These are phyloP conservation scores for Ammopiptanthus mongolicus DNA, from an alignment of 306 rosid species.

Conservation along the genomic window DNA sequence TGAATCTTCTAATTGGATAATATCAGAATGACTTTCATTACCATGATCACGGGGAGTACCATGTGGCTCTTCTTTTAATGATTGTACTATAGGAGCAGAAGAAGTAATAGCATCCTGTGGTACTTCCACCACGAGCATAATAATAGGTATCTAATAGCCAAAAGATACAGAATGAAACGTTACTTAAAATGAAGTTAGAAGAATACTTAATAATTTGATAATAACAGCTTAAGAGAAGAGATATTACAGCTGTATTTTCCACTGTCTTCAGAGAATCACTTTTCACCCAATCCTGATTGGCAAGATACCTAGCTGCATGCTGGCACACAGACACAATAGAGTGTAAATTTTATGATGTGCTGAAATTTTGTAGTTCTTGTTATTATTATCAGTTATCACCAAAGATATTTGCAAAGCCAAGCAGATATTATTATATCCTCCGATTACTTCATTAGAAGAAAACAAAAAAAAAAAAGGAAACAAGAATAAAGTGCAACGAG, in stretches of 20 bases:
- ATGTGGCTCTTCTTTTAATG: slow-evolving; percentile 67
- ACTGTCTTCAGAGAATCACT: slow-evolving; percentile 84
- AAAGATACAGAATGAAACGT: slow-evolving; percentile 27
- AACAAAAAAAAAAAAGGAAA: neutral
- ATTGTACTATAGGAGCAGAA: slow-evolving; percentile 55
- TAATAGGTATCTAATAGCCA: slow-evolving; percentile 72
- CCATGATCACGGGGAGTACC: slow-evolving; percentile 40
- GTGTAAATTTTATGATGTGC: slow-evolving; percentile 16
- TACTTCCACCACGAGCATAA: slow-evolving; percentile 97
- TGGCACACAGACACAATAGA: slow-evolving; percentile 33
- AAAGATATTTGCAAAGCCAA: neutral
- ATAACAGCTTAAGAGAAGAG: slow-evolving; percentile 21
- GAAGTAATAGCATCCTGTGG: slow-evolving; percentile 65
- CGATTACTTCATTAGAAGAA: neutral
- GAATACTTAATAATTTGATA: slow-evolving; percentile 2
- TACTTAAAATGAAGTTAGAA: neutral
- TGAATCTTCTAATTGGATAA: slow-evolving; percentile 53
- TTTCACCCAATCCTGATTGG: slow-evolving; percentile 95
- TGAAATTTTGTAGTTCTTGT: neutral
- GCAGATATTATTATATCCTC: neutral
- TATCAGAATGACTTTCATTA: slow-evolving; percentile 37
- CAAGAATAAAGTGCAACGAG: neutral
- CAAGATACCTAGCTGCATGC: slow-evolving; percentile 99
- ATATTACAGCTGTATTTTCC: slow-evolving; percentile 91
- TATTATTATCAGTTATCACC: neutral